Evolutionary conservation across 108 stramenopile species (phyloP).

Genomic region (Seminavis robusta): DNA sequence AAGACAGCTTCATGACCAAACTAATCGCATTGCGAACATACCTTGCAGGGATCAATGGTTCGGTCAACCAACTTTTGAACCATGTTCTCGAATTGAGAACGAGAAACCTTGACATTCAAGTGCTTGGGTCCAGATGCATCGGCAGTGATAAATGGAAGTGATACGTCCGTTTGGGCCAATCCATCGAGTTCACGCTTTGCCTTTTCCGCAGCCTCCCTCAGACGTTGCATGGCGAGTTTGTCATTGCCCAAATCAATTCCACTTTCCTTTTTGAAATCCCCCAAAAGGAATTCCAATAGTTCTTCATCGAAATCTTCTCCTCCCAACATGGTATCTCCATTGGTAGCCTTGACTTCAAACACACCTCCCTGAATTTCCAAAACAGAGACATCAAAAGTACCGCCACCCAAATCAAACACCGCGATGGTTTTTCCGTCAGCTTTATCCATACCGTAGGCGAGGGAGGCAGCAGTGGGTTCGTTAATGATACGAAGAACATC

Average conservation of each 20-base stretch:
- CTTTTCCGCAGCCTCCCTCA: slow-evolving; percentile 99
- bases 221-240: slow-evolving; percentile 96
- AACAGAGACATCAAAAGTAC: slow-evolving; percentile 98
- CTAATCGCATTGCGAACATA: slow-evolving; percentile 11
- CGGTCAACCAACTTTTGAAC: slow-evolving; percentile 89
- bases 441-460: slow-evolving; percentile 99
- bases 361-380: slow-evolving; percentile 99
- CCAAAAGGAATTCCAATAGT: slow-evolving; percentile 86
- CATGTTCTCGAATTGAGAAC: slow-evolving; percentile 96
- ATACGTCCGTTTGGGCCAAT: slow-evolving; percentile 97
- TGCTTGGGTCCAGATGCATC: slow-evolving; percentile 99
- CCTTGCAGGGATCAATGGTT: slow-evolving; percentile 96
- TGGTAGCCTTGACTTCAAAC: slow-evolving; percentile 99
- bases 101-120: slow-evolving; percentile 91
- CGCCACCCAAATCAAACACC: slow-evolving; percentile 99
- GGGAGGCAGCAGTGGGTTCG: slow-evolving; percentile 99
- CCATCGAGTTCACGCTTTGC: slow-evolving; percentile 99
- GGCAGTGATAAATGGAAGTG: slow-evolving; percentile 98
- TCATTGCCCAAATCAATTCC: slow-evolving; percentile 90
- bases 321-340: slow-evolving; percentile 99
- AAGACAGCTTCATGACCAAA: background rate
- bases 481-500: slow-evolving; percentile 99
- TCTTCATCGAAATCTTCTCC: slow-evolving; percentile 99
- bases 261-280: slow-evolving; percentile 94
- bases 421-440: slow-evolving; percentile 98